Base-by-base conservation (phyloP, 768 basidiomycete genomes). In the Tylopilus cervinicoccineus region DNA sequence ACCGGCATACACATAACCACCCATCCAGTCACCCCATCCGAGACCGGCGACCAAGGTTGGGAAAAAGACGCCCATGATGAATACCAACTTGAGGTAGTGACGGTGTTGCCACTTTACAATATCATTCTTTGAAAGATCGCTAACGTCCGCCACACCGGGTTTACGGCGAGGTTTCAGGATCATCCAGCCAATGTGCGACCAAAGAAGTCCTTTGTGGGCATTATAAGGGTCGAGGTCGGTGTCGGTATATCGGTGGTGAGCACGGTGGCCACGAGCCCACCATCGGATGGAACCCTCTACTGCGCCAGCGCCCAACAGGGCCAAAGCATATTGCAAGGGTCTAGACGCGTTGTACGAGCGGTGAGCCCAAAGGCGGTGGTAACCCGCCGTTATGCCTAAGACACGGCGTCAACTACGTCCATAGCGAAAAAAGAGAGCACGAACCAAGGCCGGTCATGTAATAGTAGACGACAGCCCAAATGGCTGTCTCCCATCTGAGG, bases 211-310 rank as follows among this genome's bases (percentile, higher is more conserved):
- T 59, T 86, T 83, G 69, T 92, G 87, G 7, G 93, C 93, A 54
- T 89, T 88, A 74, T 97, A 96, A 0, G 94, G 93, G 70, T 96
- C 93, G 54, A 97, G 86, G 47, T 93, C 90, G 61, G 93, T 97
- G 70, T 95, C 93, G 57, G 93, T 97, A 74, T 96, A 95, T 36
- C 93, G 81, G 64, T 96, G 94, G 68, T 96, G 94, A 4, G 95
- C 95, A 51, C 95, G 89, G 75, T 99, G 96, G 40, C 94, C 94
- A 44, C 96, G 82, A 19, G 86, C 86, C 96, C 96, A 98, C 96
- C 96, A 98, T 68, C 91, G 88, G 73, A 99, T 95, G 19, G 94
- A 96, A 9, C 95, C 95, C 64, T 99, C 81, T 39, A 95, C 87
- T 5, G 95, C 94, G 40, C 96, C 95, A 2, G 92, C 85, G 42